Evolutionary conservation across 306 rosid species (phyloP), one percentile per base, ranked within the genome.

Genomic region (Comarum palustre): DNA sequence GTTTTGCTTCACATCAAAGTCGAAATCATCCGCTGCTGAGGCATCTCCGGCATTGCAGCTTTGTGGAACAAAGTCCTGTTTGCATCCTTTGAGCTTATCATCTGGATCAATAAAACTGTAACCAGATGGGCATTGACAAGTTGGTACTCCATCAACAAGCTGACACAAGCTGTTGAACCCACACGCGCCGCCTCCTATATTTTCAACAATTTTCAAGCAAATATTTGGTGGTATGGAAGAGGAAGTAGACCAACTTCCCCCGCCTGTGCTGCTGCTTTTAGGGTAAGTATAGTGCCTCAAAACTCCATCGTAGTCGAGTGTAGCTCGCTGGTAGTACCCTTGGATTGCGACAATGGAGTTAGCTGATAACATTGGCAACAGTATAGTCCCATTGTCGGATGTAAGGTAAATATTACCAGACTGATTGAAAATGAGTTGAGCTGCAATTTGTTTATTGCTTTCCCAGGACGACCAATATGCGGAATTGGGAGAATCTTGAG

Each of bases 241-340:
- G 0, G 75, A 51, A 0, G 14, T 1, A 8, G 82, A 69, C 91
- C 88, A 82, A 77, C 68, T 13, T 27, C 12, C 32, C 46, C 42
- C 58, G 58, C 42, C 43, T 42, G 6, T 68, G 66, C 2, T 36
- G 22, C 8, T 32, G 0, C 6, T 22, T 69, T 73, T 88, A n/a
- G 85, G 92, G 64, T 84, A 75, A 38, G 66, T 54, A 65, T 82
- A 88, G 22, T 77, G 85, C 15, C 92, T 81, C 52, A 89, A 79
- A 82, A 87, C 82, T 63, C 96, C 97, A 74, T 74, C 68, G 63
- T 60, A 36, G 38, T 92, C 97, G 42, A 89, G 80, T 55, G 86
- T 74, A 2, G 88, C 96, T 79, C 88, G 80, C 32, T 85, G 85
- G 77, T 85, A 86, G 74, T 68, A 66, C 20, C 22, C 41, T 11